Conservation (phyloP, 2,329 filamentous ascomycete genomes). For the Amauroascus verrucosus region DNA sequence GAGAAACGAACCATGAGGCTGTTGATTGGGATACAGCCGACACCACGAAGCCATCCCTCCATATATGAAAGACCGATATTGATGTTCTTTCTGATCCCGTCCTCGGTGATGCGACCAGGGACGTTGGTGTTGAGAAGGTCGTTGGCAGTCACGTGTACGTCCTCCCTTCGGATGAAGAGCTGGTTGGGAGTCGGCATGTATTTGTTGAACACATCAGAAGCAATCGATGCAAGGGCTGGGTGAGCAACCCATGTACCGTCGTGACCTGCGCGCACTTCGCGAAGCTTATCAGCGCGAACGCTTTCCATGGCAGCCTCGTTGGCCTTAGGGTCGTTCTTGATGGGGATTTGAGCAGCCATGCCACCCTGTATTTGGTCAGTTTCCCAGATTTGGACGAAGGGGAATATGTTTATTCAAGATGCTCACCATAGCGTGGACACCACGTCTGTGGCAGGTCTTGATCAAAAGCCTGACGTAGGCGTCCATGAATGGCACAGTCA, state of each 20-base stretch:
- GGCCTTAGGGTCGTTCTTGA: constrained; percentile 84
- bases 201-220: constrained; percentile 89
- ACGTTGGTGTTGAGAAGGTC: constrained; percentile 98
- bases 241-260: constrained; percentile 98
- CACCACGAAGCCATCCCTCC: constrained; percentile 93
- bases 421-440: constrained; percentile 84
- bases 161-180: constrained; percentile 79
- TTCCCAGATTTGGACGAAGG: not conserved
- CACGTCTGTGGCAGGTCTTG: constrained; percentile 92
- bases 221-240: constrained; percentile 79
- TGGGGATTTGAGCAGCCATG: constrained; percentile 97
- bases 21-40: constrained; percentile 96
- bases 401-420: not conserved
- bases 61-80: constrained; percentile 96
- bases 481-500: constrained; percentile 98
- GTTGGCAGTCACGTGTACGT: constrained; percentile 73
- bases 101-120: constrained; percentile 81
- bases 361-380: constrained; percentile 46
- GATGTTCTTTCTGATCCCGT: constrained; percentile 92
- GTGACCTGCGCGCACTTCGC: constrained; percentile 88
- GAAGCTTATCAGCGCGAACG: constrained; percentile 89
- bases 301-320: constrained; percentile 92
- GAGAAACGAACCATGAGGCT: constrained; percentile 63
- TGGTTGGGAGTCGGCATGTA: constrained; percentile 99
- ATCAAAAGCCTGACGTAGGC: constrained; percentile 94